Evolutionary conservation across 2,329 filamentous ascomycete species (phyloP).

Genomic region (Alternaria sp.): DNA sequence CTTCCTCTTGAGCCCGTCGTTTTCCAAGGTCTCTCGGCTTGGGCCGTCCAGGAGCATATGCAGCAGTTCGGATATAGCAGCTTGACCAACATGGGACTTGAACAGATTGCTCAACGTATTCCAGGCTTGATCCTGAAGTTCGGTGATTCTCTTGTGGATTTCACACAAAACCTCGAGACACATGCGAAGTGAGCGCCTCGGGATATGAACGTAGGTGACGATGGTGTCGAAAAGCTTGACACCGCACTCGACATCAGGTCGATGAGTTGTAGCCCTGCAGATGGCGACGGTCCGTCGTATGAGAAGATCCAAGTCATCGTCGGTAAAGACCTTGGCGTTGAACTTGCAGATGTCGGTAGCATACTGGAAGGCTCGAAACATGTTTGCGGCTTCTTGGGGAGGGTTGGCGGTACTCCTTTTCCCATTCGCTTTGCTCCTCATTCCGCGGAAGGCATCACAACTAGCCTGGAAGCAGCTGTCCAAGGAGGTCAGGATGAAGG

Average conservation of each 20-base stretch:
- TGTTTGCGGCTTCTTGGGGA: conserved; percentile 39
- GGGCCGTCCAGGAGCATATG: conserved; percentile 58
- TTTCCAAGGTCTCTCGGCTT: conserved; percentile 31
- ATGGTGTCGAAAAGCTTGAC: conserved; percentile 75
- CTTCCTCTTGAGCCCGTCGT: conserved; percentile 26
- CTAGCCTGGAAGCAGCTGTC: conserved; percentile 46
- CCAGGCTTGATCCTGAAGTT: conserved; percentile 72
- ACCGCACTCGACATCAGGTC: conserved; percentile 72
- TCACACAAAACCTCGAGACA: conserved; percentile 77
- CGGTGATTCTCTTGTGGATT: conserved; percentile 72
- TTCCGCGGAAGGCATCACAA: conserved; percentile 34
- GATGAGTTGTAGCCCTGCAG: conserved; percentile 71
- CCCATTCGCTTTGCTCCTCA: conserved; percentile 34
- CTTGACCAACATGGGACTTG: conserved; percentile 77
- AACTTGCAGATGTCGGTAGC: conserved; percentile 77
- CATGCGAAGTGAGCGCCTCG: conserved; percentile 67
- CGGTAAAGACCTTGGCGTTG: conserved; percentile 74
- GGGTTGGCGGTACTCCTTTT: conserved; percentile 36
- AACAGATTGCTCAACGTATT: conserved; percentile 74
- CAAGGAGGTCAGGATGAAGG: conserved; percentile 46
- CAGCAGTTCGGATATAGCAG: conserved; percentile 71
- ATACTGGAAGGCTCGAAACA: conserved; percentile 71
- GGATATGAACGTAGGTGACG: conserved; percentile 76
- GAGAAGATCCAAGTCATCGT: conserved; percentile 67
- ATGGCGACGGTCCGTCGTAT: conserved; percentile 71